phyloP scores from a whole-genome alignment of 345 rosid genomes.

The Durio zibethinus region DNA sequence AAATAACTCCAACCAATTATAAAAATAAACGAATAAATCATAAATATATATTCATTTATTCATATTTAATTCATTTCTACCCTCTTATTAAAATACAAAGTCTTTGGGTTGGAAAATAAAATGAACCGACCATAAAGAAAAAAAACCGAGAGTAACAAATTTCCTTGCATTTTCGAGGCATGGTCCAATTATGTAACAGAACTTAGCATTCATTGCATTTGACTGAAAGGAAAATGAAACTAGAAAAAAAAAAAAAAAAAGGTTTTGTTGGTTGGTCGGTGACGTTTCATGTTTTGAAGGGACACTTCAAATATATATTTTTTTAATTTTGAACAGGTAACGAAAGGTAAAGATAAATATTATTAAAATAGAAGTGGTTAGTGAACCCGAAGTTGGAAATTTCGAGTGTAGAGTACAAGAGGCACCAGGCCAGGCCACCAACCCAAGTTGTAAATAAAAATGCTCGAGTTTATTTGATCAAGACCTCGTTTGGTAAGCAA shows the following conservation, averaged over 20 bases:
- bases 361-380: constrained; percentile 7
- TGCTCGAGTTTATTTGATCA: neutral
- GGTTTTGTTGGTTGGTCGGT: neutral
- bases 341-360: neutral
- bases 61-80: too few species aligned
- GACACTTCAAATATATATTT: neutral
- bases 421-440: neutral
- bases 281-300: neutral
- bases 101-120: neutral
- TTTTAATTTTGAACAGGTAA: constrained; percentile 7
- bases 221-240: neutral
- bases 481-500: constrained; percentile 19
- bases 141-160: neutral
- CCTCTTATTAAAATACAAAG: neutral
- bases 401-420: neutral
- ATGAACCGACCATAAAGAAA: too few species aligned
- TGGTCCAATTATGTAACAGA: neutral
- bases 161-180: neutral
- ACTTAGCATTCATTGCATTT: neutral
- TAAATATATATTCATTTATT: too few species aligned
- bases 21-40: too few species aligned
- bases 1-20: too few species aligned
- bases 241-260: too few species aligned
- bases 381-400: neutral
- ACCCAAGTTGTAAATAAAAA: constrained; percentile 29